These are phyloP conservation scores for Saccharum officinarum DNA, from an alignment of 176 grass and related monocot genomes.

Conservation along the genomic window DNA sequence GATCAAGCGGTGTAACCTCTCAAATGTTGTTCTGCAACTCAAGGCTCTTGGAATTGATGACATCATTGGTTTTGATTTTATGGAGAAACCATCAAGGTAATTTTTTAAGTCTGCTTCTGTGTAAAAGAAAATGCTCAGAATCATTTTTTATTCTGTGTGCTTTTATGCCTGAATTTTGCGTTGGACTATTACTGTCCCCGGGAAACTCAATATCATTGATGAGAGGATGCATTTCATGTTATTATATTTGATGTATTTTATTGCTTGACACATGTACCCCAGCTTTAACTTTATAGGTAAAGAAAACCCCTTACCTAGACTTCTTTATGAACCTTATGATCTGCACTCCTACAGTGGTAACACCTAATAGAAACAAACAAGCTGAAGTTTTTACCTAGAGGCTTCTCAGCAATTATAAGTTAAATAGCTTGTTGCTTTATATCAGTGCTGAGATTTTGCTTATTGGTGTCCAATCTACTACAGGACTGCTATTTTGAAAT, in stretches of 20 bases:
- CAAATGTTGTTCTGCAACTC: conserved; percentile 92
- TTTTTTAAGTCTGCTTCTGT: conserved; percentile 1
- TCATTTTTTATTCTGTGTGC: neutral
- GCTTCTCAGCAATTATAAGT: neutral
- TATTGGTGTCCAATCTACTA: conserved; percentile 23
- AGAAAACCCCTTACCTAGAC: neutral
- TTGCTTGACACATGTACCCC: neutral
- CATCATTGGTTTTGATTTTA: conserved; percentile 95
- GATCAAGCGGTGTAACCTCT: conserved; percentile 93
- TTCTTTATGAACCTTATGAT: neutral
- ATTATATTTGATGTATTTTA: conserved; percentile 14
- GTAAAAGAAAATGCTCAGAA: conserved; percentile 1
- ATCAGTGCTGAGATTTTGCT: conserved; percentile 7
- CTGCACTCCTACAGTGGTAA: neutral
- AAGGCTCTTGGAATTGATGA: conserved; percentile 98
- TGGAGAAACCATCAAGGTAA: conserved; percentile 95
- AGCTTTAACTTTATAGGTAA: conserved; percentile 1
- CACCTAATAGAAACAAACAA: neutral
- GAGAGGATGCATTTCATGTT: neutral
- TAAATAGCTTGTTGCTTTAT: neutral
- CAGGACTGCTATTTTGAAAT: conserved; percentile 93
- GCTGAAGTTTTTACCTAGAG: neutral
- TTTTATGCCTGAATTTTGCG: neutral
- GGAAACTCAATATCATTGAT: neutral
- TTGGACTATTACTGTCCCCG: neutral